Evolutionary conservation across 2,329 filamentous ascomycete genomes (phyloP), one percentile per base, ranked within the genome.

Genomic region (Ophiostoma ulmi): DNA sequence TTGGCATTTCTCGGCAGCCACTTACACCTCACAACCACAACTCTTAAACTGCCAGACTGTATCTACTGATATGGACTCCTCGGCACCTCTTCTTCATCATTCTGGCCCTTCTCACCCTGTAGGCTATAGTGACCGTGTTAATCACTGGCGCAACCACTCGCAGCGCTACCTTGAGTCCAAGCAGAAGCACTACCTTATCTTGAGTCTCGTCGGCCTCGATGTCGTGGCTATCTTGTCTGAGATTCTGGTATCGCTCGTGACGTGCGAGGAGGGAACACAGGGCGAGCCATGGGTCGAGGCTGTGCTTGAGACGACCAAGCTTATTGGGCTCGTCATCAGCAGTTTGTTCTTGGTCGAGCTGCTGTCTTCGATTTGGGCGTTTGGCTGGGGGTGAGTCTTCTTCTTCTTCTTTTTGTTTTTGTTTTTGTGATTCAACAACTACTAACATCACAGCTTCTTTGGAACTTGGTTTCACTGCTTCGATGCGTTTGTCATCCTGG

Each of bases 271-370:
- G 73, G 78, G 80, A 65, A 76, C 78, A 52, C 72, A 78, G 41
- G 74, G 67, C 35, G 36, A 39, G 74, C 73, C 76, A 0, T 85
- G 83, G 83, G 82, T 84, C 6, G 73, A 75, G 10, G 72, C 74
- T 1, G 76, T 81, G 44, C 77, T 78, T 20, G 73, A 77, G n/a
- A 72, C 77, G 0, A 78, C 91, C 58, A 83, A 83, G 14, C 79
- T 82, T 2, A 78, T 85, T 44, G 85, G 87, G 6, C 78, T 91
- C 64, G 80, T 86, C 1, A 87, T 91, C 76, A 89, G 86, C 70
- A 86, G 83, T 74, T 75, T 91, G 38, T 92, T 92, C 76, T 82
- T 91, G 80, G 74, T 83, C 0, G 90, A 92, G 78, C 78, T 91
- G 77, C 70, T 84, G 11, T 79, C 85, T 2, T 70, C 63, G 39